phyloP scores from a whole-genome alignment of 257 asterid genomes.

The Eustoma russellianum region DNA sequence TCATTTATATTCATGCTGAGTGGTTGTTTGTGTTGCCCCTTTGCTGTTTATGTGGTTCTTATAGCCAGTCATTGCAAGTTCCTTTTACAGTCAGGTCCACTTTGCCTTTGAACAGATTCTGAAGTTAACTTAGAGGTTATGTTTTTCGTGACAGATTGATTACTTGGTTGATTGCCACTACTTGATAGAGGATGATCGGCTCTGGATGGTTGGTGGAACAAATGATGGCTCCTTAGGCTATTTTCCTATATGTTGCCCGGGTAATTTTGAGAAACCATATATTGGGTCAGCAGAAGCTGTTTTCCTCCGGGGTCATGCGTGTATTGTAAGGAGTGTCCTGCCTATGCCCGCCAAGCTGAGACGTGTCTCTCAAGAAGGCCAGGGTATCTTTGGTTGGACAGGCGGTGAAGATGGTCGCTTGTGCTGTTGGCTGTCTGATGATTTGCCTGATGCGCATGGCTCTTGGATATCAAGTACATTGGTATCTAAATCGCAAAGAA shows the following conservation, averaged over 20 bases:
- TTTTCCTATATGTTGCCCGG: slow-evolving; percentile 43
- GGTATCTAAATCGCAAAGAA: slow-evolving; percentile 47
- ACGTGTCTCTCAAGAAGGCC: slow-evolving; percentile 15
- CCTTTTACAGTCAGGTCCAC: too few species aligned
- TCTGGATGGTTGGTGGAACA: slow-evolving; percentile 84
- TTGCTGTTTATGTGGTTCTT: too few species aligned
- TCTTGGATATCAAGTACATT: slow-evolving; percentile 62
- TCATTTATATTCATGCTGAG: too few species aligned
- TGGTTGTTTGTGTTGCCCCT: too few species aligned
- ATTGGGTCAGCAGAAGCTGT: slow-evolving; percentile 69
- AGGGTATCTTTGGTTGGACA: slow-evolving; percentile 69
- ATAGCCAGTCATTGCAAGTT: too few species aligned
- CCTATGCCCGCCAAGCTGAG: slow-evolving; percentile 42
- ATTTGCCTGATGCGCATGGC: slow-evolving; percentile 16
- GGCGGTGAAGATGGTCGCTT: slow-evolving; percentile 96
- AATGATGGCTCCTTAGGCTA: slow-evolving; percentile 69
- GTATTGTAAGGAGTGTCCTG: slow-evolving; percentile 63
- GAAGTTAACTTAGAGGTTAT: neutral
- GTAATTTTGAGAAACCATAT: slow-evolving; percentile 3
- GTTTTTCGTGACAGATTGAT: slow-evolving; percentile 49
- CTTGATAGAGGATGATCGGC: slow-evolving; percentile 53
- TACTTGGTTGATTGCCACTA: slow-evolving; percentile 84
- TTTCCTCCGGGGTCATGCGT: slow-evolving; percentile 72
- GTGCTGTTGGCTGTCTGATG: slow-evolving; percentile 75
- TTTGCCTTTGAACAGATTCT: too few species aligned